Evolutionary conservation across 2,329 filamentous ascomycete genomes (phyloP).

Genomic region (Colletotrichum acutatum): DNA sequence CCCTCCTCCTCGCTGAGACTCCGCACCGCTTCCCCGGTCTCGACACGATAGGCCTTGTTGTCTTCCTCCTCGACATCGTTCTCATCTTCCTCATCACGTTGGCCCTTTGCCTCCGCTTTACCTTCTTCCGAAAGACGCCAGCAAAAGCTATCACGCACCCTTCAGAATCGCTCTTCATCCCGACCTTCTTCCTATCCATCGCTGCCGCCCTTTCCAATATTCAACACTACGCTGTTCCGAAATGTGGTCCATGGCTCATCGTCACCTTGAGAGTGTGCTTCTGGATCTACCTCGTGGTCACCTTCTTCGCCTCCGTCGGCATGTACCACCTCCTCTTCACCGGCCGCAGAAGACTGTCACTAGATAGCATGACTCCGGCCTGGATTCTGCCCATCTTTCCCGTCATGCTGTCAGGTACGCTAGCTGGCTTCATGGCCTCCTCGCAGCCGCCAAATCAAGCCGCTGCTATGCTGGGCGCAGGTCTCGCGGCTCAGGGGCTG

Average conservation of each 20-base stretch:
- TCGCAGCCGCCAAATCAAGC: slow-evolving; percentile 59
- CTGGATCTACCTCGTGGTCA: slow-evolving; percentile 68
- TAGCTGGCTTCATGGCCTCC: slow-evolving; percentile 63
- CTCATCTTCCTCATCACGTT: slow-evolving; percentile 61
- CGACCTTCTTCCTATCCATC: slow-evolving; percentile 70
- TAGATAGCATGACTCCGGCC: slow-evolving; percentile 66
- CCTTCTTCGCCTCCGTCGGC: slow-evolving; percentile 62
- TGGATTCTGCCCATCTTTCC: slow-evolving; percentile 74
- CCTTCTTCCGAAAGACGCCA: slow-evolving; percentile 53
- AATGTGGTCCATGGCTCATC: slow-evolving; percentile 60
- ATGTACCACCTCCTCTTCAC: slow-evolving; percentile 70
- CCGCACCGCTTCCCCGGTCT: slow-evolving; percentile 67
- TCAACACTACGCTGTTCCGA: slow-evolving; percentile 59
- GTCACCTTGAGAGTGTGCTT: slow-evolving; percentile 65
- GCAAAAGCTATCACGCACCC: slow-evolving; percentile 59
- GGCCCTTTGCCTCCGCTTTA: slow-evolving; percentile 61
- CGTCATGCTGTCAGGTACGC: slow-evolving; percentile 70
- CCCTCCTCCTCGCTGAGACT: slow-evolving; percentile 60
- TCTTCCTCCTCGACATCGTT: slow-evolving; percentile 67
- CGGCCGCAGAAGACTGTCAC: slow-evolving; percentile 53
- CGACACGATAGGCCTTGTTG: slow-evolving; percentile 61
- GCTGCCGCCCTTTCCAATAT: slow-evolving; percentile 68
- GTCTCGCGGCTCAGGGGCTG: slow-evolving; percentile 69
- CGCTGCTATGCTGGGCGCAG: slow-evolving; percentile 66
- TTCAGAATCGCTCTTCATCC: slow-evolving; percentile 69